phyloP scores from a whole-genome alignment of 306 rosid species.

The Chamaecrista fasciculata region DNA sequence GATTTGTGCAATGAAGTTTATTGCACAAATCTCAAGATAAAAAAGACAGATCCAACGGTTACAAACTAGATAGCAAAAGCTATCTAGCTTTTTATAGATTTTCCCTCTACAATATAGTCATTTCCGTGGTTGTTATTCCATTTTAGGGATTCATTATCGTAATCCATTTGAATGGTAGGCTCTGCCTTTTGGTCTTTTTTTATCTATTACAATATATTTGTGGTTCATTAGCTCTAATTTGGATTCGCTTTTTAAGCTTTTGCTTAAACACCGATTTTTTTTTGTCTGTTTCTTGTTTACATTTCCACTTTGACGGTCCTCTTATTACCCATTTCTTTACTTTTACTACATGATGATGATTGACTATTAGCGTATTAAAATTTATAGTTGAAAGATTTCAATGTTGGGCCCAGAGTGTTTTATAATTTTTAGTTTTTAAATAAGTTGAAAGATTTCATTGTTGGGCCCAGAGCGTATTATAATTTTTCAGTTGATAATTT shows the following conservation, averaged over 20 bases:
- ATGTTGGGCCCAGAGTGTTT: background rate
- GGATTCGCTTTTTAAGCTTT: background rate
- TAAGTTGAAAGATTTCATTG: too few species aligned
- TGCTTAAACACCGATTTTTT: background rate
- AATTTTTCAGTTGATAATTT: too few species aligned
- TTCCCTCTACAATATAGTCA: constrained; percentile 1
- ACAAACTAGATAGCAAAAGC: too few species aligned
- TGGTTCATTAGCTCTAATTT: background rate
- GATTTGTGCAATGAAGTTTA: too few species aligned
- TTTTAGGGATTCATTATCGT: constrained; percentile 8
- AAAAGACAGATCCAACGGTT: too few species aligned
- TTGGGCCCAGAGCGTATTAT: too few species aligned
- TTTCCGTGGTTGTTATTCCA: constrained; percentile 17
- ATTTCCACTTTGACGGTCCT: background rate
- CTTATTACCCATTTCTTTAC: too few species aligned
- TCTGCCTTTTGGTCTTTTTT: background rate
- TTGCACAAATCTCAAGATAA: too few species aligned
- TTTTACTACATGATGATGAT: background rate
- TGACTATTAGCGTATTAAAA: background rate
- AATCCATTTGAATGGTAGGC: background rate
- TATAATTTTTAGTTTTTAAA: background rate
- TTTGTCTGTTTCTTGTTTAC: background rate
- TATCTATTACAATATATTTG: too few species aligned
- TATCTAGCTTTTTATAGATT: too few species aligned
- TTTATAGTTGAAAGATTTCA: background rate